Base-by-base conservation (phyloP, 2,329 filamentous ascomycete genomes). In the Neofusicoccum laricinum region DNA sequence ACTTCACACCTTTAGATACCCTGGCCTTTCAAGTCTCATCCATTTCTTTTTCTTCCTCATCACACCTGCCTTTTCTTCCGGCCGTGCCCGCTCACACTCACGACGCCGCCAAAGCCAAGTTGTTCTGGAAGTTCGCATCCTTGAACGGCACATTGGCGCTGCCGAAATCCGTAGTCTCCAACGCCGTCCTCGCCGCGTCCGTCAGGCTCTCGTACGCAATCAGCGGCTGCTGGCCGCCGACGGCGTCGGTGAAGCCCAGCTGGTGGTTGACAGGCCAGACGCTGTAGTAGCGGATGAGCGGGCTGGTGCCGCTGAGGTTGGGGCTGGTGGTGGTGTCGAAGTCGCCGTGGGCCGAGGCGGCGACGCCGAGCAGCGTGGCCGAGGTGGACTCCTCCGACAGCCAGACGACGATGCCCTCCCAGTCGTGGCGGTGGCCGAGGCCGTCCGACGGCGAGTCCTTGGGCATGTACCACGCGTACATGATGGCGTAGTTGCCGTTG, bases 341-440 rank as follows among this genome's bases (percentile, higher is more conserved):
- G 3, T 69, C 72, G 3, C 83, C 83, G 63, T 86, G 83, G 0
- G 81, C 82, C 2, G 80, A 83, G 2, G 83, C 82, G 21, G 83
- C 83, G 7, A 85, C 80, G 21, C 82, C 83, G 1, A 80, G 69
- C 34, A 85, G 71, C 0, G 77, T 80, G 0, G 81, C 77, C 0
- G 73, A 70, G 0, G 73, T 73, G 1, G 76, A 76, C 2, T 76
- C 72, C 10, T 73, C 73, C 0, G 76, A 75, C 0, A 86, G 77
- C 81, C 81, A 86, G 30, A 86, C 77, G 40, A 86, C 80, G 0
- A 80, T 75, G n/a, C 80, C 81, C 68, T 85, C 83, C 84, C 83
- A 86, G 69, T 86, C 84, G 71, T 85, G 81, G 19, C 82, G 79
- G 67, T 85, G 84, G 8, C 83, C 83, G 2, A 83, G 70, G 0